Conservation (phyloP, 1,284 basidiomycete genomes). For the Pseudomicrostroma phylloplanum region DNA sequence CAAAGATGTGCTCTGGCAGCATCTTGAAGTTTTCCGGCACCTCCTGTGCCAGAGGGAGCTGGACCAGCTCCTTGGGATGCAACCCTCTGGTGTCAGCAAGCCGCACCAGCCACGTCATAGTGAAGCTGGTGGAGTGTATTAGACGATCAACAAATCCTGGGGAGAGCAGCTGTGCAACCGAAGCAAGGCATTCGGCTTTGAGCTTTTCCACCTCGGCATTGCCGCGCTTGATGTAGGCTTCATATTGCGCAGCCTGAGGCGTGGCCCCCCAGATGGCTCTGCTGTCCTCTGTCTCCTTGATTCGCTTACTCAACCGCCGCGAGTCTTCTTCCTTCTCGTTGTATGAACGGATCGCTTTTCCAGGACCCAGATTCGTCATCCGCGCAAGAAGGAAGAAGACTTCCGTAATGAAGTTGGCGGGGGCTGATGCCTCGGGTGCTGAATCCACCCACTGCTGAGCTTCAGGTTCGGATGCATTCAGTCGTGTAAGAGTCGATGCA, state of each 20-base stretch:
- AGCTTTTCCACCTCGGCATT: slow-evolving; percentile 34
- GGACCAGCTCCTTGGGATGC: slow-evolving; percentile 59
- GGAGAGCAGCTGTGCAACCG: slow-evolving; percentile 77
- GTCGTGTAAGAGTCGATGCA: slow-evolving; percentile 37
- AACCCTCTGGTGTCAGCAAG: slow-evolving; percentile 75
- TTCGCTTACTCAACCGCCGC: slow-evolving; percentile 60
- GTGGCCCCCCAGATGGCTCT: slow-evolving; percentile 32
- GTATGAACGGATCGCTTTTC: slow-evolving; percentile 59
- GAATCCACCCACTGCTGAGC: slow-evolving; percentile 35
- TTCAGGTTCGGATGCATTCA: slow-evolving; percentile 45
- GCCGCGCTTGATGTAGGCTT: slow-evolving; percentile 45
- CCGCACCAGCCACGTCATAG: slow-evolving; percentile 90
- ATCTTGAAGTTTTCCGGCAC: slow-evolving; percentile 78
- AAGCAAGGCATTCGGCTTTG: slow-evolving; percentile 63
- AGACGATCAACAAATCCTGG: slow-evolving; percentile 74
- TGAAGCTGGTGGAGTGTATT: slow-evolving; percentile 76
- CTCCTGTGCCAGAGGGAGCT: slow-evolving; percentile 68
- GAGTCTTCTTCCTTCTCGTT: slow-evolving; percentile 65
- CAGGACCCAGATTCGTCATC: slow-evolving; percentile 53
- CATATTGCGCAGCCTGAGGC: slow-evolving; percentile 43
- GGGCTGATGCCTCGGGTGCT: slow-evolving; percentile 15
- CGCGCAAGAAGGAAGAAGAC: slow-evolving; percentile 69
- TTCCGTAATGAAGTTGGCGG: slow-evolving; percentile 86
- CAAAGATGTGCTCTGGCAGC: slow-evolving; percentile 88
- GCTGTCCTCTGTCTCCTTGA: slow-evolving; percentile 64